Percentiles rank a stretch among this genome's conserved stretches.
Evolutionary conservation across 2,329 filamentous ascomycete species (phyloP).

Genomic region (Sclerotinia minor): DNA sequence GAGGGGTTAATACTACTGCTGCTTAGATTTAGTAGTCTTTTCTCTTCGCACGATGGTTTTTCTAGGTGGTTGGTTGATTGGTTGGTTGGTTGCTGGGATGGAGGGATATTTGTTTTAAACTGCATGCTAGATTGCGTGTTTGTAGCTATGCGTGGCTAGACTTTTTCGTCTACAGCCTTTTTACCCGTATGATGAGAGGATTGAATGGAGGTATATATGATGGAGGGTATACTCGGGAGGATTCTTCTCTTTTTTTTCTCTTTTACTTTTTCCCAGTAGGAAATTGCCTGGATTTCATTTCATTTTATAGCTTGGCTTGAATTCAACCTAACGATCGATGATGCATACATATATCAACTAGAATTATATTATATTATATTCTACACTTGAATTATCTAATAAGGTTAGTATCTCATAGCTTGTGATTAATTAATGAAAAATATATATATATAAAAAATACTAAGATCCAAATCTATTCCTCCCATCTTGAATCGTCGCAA

Average conservation of each 20-base stretch:
- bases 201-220: neutral
- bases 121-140: neutral
- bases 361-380: neutral
- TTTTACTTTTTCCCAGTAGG: neutral
- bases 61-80: neutral
- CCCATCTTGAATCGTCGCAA: no score
- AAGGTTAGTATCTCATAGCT: no score
- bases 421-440: no score
- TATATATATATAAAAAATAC: no score
- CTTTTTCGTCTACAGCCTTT: no score
- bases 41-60: neutral
- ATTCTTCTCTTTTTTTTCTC: neutral
- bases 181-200: neutral
- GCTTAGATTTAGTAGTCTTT: neutral
- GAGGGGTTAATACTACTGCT: slow-evolving; percentile 37
- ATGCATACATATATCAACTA: neutral
- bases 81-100: neutral
- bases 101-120: neutral
- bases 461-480: no score
- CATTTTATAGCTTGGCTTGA: neutral
- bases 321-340: neutral
- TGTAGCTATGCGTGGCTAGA: neutral
- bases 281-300: neutral
- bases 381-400: no score
- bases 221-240: neutral